A percentile compares a stretch with the other conserved stretches of the same genome.
phyloP scores from a whole-genome alignment of 495 filamentous ascomycete species.

The Penicillium waksmanii region DNA sequence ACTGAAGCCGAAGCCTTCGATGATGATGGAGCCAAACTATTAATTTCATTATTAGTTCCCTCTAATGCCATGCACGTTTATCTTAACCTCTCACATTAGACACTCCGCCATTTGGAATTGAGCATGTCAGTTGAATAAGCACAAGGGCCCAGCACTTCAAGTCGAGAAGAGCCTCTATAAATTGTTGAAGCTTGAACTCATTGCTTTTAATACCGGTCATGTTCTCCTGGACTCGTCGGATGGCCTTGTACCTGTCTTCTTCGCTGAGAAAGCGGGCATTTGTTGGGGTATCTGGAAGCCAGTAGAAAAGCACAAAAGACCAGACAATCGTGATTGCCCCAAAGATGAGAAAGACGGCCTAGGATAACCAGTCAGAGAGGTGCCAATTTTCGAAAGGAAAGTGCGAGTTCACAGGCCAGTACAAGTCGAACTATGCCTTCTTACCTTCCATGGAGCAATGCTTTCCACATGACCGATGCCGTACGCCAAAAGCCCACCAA shows the following conservation, averaged over 20 bases:
- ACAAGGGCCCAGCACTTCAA: background rate
- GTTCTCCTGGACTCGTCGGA: background rate
- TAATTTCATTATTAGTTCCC: background rate
- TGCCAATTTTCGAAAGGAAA: too few species aligned
- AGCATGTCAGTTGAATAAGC: background rate
- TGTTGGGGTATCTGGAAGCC: constrained; percentile 55
- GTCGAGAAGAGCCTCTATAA: background rate
- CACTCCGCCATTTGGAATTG: background rate
- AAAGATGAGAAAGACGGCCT: constrained; percentile 60
- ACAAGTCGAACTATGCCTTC: background rate
- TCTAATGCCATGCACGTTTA: background rate
- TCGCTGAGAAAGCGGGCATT: constrained; percentile 55
- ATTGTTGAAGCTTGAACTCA: background rate
- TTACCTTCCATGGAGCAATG: constrained; percentile 16
- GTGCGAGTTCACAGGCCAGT: too few species aligned
- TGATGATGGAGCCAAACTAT: constrained; percentile 14
- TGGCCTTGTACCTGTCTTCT: constrained; percentile 45
- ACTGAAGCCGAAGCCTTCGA: constrained; percentile 19
- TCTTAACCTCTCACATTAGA: background rate
- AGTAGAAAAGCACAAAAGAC: constrained; percentile 46
- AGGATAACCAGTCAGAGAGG: constrained; percentile 15
- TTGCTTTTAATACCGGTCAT: background rate
- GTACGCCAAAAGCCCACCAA: constrained; percentile 58
- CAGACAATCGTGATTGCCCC: constrained; percentile 57
- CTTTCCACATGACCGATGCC: constrained; percentile 54